Percentiles rank a stretch among this genome's conserved stretches.
Conservation (phyloP, 148 eudicot species). For the Heliosperma pusillum region DNA sequence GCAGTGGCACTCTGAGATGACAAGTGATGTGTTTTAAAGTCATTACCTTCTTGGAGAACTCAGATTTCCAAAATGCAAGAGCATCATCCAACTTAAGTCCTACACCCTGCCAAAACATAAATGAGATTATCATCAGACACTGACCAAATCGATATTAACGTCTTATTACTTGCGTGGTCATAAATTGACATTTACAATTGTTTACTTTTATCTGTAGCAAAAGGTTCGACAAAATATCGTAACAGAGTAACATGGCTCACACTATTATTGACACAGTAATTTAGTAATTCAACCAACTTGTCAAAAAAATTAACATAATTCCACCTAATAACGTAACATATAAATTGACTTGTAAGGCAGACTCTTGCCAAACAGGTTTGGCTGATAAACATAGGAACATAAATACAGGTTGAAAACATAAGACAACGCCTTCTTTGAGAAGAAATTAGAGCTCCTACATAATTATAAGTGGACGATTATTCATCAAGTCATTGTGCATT, state of each 20-base stretch:
- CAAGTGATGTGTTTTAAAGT: neutral
- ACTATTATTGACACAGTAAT: neutral
- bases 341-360: neutral
- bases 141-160: neutral
- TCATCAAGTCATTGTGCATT: neutral
- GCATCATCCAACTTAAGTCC: conserved; percentile 96
- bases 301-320: neutral
- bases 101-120: conserved; percentile 60
- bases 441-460: neutral
- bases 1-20: conserved; percentile 9
- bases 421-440: neutral
- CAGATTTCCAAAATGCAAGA: conserved; percentile 91
- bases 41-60: conserved; percentile 81
- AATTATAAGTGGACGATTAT: neutral
- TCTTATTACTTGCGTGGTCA: neutral
- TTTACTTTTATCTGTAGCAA: neutral
- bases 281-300: neutral
- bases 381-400: neutral
- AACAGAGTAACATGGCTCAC: neutral
- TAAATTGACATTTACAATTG: neutral
- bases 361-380: neutral
- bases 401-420: neutral
- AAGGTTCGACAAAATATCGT: neutral
- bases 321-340: neutral
- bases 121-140: conserved; percentile 3